Percentiles rank a stretch among this genome's conserved stretches.
Conservation (phyloP, 2,329 filamentous ascomycete genomes). For the Ascocoryne sarcoides region DNA sequence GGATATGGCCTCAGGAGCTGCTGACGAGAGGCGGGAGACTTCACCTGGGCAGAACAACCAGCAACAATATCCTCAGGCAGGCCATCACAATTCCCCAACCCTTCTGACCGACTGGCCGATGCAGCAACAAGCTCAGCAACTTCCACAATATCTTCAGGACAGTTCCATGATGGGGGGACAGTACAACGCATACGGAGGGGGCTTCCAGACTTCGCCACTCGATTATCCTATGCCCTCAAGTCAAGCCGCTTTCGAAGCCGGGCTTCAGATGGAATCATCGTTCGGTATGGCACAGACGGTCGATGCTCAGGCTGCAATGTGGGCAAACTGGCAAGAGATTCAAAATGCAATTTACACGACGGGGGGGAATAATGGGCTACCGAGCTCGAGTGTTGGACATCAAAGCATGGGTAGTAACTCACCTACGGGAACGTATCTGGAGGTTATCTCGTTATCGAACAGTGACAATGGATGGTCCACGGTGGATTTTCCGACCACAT, state of each 20-base stretch:
- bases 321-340: constrained; percentile 75
- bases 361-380: constrained; percentile 36
- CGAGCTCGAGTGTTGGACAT: constrained; percentile 31
- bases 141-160: constrained; percentile 28
- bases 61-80: constrained; percentile 30
- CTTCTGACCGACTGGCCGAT: constrained; percentile 55
- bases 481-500: constrained; percentile 51
- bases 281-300: constrained; percentile 54
- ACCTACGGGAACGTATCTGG: constrained; percentile 71
- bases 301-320: constrained; percentile 50
- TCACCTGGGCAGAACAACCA: constrained; percentile 36
- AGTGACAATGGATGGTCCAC: constrained; percentile 83
- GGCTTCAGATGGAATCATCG: constrained; percentile 51
- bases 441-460: constrained; percentile 77
- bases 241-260: constrained; percentile 53
- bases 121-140: constrained; percentile 27
- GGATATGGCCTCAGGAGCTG: constrained; percentile 26
- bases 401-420: constrained; percentile 53
- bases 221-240: constrained; percentile 39
- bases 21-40: constrained; percentile 25
- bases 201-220: constrained; percentile 27
- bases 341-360: constrained; percentile 54
- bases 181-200: constrained; percentile 23
- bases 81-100: constrained; percentile 39
- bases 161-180: constrained; percentile 28